These are phyloP conservation scores for Blastocystis sp. DNA, from an alignment of 352 stramenopile species.

Conservation along the genomic window DNA sequence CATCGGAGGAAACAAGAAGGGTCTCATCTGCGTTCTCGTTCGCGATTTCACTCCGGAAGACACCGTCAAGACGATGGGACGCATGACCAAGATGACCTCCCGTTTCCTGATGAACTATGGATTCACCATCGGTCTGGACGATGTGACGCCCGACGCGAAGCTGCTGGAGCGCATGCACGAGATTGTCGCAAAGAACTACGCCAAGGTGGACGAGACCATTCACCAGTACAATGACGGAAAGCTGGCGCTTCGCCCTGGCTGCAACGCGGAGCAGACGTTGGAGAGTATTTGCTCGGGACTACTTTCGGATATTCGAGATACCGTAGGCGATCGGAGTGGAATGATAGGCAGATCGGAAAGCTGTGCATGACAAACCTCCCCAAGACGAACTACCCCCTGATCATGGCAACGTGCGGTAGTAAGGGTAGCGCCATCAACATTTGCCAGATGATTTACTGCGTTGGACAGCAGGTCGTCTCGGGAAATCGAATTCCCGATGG, in stretches of 20 bases:
- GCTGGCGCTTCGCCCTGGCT: slow-evolving; percentile 85
- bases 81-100: slow-evolving; percentile 87
- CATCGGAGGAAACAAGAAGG: slow-evolving; percentile 90
- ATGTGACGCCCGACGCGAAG: slow-evolving; percentile 89
- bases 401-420: slow-evolving; percentile 93
- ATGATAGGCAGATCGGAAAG: slow-evolving; percentile 66
- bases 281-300: slow-evolving; percentile 95
- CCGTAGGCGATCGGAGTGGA: slow-evolving; percentile 61
- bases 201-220: slow-evolving; percentile 64
- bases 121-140: slow-evolving; percentile 98
- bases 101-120: slow-evolving; percentile 91
- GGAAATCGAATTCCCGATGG: slow-evolving; percentile 93
- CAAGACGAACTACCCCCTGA: slow-evolving; percentile 87
- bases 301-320: slow-evolving; percentile 89
- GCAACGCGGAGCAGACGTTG: slow-evolving; percentile 87
- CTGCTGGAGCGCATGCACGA: slow-evolving; percentile 83
- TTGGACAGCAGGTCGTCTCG: slow-evolving; percentile 91
- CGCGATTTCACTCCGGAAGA: slow-evolving; percentile 80
- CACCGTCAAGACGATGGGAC: slow-evolving; percentile 89
- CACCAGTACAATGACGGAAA: slow-evolving; percentile 69
- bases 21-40: slow-evolving; percentile 91
- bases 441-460: slow-evolving; percentile 99
- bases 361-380: slow-evolving; percentile 89
- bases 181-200: slow-evolving; percentile 74
- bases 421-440: slow-evolving; percentile 98